Evolutionary conservation across 345 rosid genomes (phyloP).

Genomic region (Brassica nigra): DNA sequence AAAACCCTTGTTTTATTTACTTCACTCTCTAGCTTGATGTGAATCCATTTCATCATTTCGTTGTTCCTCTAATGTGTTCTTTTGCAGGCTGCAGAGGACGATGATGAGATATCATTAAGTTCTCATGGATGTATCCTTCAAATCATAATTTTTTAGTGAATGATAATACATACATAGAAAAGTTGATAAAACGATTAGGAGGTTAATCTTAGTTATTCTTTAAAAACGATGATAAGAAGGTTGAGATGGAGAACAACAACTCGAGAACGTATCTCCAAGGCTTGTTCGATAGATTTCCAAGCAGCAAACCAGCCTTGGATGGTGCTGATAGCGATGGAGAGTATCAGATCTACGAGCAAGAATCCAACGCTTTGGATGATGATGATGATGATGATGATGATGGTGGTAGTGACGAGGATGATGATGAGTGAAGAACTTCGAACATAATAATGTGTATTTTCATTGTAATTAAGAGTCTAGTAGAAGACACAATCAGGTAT

Average conservation of each 20-base stretch:
- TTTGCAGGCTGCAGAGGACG: slow-evolving; percentile 52
- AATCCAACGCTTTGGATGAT: slow-evolving; percentile 52
- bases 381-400: slow-evolving; percentile 44
- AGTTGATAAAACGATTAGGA: not conserved
- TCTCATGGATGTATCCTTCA: slow-evolving; percentile 73
- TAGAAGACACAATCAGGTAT: not conserved
- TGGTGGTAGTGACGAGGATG: not conserved
- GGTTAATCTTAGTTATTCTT: slow-evolving; percentile 15
- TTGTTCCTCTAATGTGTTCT: no score
- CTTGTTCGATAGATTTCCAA: slow-evolving; percentile 76
- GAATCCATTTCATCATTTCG: not conserved
- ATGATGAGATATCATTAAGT: slow-evolving; percentile 55
- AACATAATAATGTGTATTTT: slow-evolving; percentile 6
- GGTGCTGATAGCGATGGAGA: slow-evolving; percentile 62
- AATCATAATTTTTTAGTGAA: not conserved
- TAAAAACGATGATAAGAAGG: slow-evolving; percentile 35
- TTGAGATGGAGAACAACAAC: slow-evolving; percentile 64
- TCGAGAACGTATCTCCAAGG: slow-evolving; percentile 81
- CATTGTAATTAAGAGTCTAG: slow-evolving; percentile 7
- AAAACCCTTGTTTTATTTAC: slow-evolving; percentile 14
- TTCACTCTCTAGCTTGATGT: not conserved
- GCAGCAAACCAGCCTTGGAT: slow-evolving; percentile 36
- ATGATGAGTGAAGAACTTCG: slow-evolving; percentile 26
- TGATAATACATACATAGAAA: no score
- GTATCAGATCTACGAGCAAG: slow-evolving; percentile 78